Percentiles rank a stretch among this genome's conserved stretches.
These are phyloP conservation scores for Lasiodiplodia gonubiensis DNA, from an alignment of 2,329 filamentous ascomycete genomes.

Conservation along the genomic window DNA sequence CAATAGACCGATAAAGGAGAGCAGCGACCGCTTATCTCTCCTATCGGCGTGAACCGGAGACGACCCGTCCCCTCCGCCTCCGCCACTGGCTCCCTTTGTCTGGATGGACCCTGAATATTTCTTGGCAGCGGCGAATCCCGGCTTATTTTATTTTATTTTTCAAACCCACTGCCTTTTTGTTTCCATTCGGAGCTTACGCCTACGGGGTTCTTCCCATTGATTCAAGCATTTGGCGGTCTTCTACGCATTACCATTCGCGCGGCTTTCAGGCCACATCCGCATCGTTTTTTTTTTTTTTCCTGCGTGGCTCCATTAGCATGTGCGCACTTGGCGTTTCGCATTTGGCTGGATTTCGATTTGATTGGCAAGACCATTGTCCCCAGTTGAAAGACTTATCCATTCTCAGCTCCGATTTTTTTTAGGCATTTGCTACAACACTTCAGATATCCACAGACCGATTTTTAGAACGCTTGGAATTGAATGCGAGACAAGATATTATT, in stretches of 20 bases:
- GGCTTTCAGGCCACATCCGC: not conserved
- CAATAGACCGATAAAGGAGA: constrained; percentile 1
- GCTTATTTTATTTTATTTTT: too few relatives aligned
- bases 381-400: not conserved
- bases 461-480: not conserved
- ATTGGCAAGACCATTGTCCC: not conserved
- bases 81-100: not conserved
- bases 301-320: not conserved
- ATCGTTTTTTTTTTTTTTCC: not conserved
- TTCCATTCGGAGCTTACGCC: not conserved
- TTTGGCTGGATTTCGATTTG: not conserved
- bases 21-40: constrained; percentile 7
- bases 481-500: constrained; percentile 1
- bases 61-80: not conserved
- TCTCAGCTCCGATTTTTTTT: not conserved
- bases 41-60: constrained; percentile 17
- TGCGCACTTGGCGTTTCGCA: constrained; percentile 10
- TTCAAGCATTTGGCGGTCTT: not conserved
- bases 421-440: not conserved
- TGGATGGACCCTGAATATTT: constrained; percentile 11
- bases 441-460: constrained; percentile 20
- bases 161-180: not conserved
- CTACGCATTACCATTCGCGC: not conserved
- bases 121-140: not conserved
- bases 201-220: too few relatives aligned